These are phyloP conservation scores for Nyssa sinensis DNA, from an alignment of 148 eudicot species.

Conservation along the genomic window DNA sequence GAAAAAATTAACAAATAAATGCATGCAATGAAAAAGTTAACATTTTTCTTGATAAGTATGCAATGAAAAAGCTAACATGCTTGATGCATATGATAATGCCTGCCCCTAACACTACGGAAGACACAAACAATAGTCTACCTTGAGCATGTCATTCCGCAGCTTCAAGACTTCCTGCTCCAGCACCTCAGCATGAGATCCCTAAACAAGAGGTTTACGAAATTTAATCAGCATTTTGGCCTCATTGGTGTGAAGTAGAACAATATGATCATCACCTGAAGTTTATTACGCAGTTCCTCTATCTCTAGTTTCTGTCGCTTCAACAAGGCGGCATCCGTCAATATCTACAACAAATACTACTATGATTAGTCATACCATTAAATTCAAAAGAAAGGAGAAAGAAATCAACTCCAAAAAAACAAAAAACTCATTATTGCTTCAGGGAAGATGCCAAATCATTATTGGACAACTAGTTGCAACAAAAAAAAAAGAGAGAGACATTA, in stretches of 20 bases:
- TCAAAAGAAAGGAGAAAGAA: neutral
- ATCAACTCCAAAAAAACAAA: constrained; percentile 16
- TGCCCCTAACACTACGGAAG: neutral
- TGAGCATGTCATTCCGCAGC: constrained; percentile 87
- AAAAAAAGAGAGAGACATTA: neutral
- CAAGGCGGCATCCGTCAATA: constrained; percentile 93
- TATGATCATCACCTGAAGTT: constrained; percentile 66
- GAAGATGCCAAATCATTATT: neutral
- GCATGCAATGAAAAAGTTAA: neutral
- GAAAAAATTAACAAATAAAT: constrained; percentile 19
- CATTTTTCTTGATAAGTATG: neutral
- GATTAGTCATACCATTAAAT: constrained; percentile 1
- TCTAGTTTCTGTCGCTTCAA: constrained; percentile 87
- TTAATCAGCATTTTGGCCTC: neutral
- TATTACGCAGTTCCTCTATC: constrained; percentile 79
- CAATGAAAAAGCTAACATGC: neutral
- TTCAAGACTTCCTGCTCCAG: constrained; percentile 88
- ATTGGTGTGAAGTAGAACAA: neutral
- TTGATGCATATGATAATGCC: neutral
- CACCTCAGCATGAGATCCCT: constrained; percentile 90
- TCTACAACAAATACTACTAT: constrained; percentile 38
- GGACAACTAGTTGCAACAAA: neutral
- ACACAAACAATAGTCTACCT: constrained; percentile 42
- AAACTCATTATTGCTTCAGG: neutral
- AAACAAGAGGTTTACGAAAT: constrained; percentile 14